A percentile compares a stretch with the other conserved stretches of the same genome.
These are phyloP conservation scores for Podospora anserina DNA, from an alignment of 495 filamentous ascomycete species.

Conservation along the genomic window DNA sequence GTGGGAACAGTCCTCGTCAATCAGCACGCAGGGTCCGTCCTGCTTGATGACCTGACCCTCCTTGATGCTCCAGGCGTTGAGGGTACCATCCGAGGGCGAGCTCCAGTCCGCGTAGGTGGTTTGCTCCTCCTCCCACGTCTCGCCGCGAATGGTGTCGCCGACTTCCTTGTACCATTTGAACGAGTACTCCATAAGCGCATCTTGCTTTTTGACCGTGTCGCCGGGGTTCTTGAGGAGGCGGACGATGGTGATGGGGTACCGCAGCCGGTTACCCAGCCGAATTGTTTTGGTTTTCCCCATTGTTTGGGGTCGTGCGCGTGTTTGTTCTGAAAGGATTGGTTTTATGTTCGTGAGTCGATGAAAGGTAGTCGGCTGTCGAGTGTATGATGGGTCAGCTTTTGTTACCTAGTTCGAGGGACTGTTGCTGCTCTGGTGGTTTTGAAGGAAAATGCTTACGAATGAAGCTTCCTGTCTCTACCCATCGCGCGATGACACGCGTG, in stretches of 20 bases:
- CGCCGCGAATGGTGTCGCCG: slow-evolving; percentile 66
- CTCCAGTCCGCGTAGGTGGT: slow-evolving; percentile 74
- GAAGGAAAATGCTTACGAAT: background rate
- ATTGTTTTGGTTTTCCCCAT: slow-evolving; percentile 44
- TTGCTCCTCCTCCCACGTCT: slow-evolving; percentile 54
- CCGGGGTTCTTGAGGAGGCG: slow-evolving; percentile 73
- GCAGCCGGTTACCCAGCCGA: slow-evolving; percentile 58
- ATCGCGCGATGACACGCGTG: slow-evolving; percentile 33
- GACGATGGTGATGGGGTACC: slow-evolving; percentile 93
- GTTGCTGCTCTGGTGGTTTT: background rate
- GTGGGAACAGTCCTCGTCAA: slow-evolving; percentile 90
- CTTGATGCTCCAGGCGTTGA: slow-evolving; percentile 70
- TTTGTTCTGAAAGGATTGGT: background rate
- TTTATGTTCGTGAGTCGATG: slow-evolving; percentile 1
- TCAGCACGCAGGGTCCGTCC: slow-evolving; percentile 61
- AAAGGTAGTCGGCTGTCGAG: background rate
- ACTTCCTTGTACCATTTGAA: slow-evolving; percentile 71
- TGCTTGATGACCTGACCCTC: slow-evolving; percentile 66
- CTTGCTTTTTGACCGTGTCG: slow-evolving; percentile 70
- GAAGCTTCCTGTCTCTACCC: slow-evolving; percentile 17
- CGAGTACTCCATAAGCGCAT: slow-evolving; percentile 76
- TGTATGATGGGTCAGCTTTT: slow-evolving; percentile 3
- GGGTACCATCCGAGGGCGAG: slow-evolving; percentile 72
- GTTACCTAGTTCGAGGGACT: slow-evolving; percentile 2
- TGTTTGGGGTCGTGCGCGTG: background rate